Evolutionary conservation across 1,139 yeast genomes (phyloP), one percentile per base, ranked within the genome.

Genomic region (Entelexis sorbosivorans): DNA sequence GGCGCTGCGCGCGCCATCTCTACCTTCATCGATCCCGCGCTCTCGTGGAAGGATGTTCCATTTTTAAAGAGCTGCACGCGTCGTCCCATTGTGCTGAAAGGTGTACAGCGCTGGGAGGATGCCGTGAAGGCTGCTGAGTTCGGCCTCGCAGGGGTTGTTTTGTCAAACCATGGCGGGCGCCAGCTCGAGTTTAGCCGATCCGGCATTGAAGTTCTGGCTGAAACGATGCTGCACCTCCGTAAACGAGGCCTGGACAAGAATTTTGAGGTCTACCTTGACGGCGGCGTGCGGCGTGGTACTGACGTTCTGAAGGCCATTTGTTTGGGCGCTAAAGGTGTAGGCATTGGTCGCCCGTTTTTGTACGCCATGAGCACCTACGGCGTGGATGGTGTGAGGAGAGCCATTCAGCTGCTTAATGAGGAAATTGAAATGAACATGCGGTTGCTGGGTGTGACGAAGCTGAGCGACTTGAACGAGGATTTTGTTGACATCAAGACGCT

Each of bases 1-100:
- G 96, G 96, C 47, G 94, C 95, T 0, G 89, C 96, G 0, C 71
- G 88, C 49, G 95, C 96, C 1, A 77, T 88, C 51, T 79, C 88
- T 22, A 74, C 86, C 2, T 87, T 88, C 65, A 88, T 88, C 58
- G 96, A 88, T 66, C 82, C 95, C n/a, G 67, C 79, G 2, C 71
- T 88, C 50, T 73, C 71, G 50, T 85, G 86, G 91, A 68, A 73
- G 51, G 87, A 81, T 59, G 69, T 82, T 50, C 69, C 72, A 39
- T 78, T 79, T 74, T 77, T 82, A 66, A 69, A 75, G 59, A 61
- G 69, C 26, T 69, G 75, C 58, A 81, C 88, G 38, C 72, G 72
- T 38, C 69, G 81, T 71, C 89, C 88, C 0, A 72, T 82, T 52
- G 69, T 79, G 33, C 70, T 83, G 59, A 82, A 82, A 66, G 91